A percentile compares a stretch with the other conserved stretches of the same genome.
Evolutionary conservation across 2,329 filamentous ascomycete species (phyloP).

Genomic region (Paraconiothyrium brasiliense): DNA sequence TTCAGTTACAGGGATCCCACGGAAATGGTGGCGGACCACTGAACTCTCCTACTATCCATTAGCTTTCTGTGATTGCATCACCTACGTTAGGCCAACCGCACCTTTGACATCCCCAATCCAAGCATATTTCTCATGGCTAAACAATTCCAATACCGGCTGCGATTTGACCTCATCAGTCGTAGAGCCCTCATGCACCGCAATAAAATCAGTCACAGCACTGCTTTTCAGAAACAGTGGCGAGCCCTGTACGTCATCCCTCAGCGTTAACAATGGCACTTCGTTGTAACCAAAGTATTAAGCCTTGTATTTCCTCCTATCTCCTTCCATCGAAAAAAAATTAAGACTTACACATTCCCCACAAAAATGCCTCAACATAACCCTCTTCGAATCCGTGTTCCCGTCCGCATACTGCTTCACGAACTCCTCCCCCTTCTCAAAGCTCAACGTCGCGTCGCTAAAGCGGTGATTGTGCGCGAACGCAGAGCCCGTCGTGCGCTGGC

Average conservation of each 20-base stretch:
- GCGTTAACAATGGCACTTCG: background rate
- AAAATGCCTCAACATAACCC: slow-evolving; percentile 9
- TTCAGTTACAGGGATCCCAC: background rate
- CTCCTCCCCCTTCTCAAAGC: background rate
- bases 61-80: background rate
- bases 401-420: slow-evolving; percentile 11
- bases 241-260: background rate
- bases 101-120: slow-evolving; percentile 12
- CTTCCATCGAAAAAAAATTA: background rate
- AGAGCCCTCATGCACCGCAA: slow-evolving; percentile 10
- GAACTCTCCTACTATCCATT: slow-evolving; percentile 2
- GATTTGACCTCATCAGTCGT: slow-evolving; percentile 2
- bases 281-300: background rate
- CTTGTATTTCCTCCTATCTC: background rate
- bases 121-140: slow-evolving; percentile 3
- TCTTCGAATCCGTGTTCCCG: background rate
- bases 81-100: background rate
- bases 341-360: slow-evolving; percentile 2
- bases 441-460: background rate
- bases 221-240: slow-evolving; percentile 10
- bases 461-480: slow-evolving; percentile 9
- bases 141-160: slow-evolving; percentile 8
- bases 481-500: slow-evolving; percentile 3
- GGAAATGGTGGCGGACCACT: slow-evolving; percentile 5
- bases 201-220: background rate